A percentile compares a stretch with the other conserved stretches of the same genome.
Evolutionary conservation across 345 rosid genomes (phyloP).

Genomic region (Salix suchowensis): DNA sequence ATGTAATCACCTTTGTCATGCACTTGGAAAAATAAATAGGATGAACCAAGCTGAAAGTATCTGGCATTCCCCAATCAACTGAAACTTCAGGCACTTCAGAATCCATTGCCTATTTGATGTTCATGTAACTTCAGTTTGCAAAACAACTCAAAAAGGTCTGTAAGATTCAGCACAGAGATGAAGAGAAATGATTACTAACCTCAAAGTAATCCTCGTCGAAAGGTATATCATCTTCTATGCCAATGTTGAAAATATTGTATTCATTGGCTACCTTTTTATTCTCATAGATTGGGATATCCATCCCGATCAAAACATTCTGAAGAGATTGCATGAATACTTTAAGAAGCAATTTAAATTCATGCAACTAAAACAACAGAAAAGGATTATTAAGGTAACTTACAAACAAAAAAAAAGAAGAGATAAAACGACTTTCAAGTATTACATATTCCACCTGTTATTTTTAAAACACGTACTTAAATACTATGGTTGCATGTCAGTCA

Average conservation of each 20-base stretch:
- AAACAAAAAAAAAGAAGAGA: not conserved
- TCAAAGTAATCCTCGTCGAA: constrained; percentile 69
- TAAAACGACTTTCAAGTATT: not conserved
- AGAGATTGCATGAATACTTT: constrained; percentile 12
- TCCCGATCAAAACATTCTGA: constrained; percentile 82
- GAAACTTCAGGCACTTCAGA: constrained; percentile 56
- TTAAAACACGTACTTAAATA: not conserved
- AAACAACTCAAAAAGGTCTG: not conserved
- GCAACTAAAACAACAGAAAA: not conserved
- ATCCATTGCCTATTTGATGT: constrained; percentile 53
- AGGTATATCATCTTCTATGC: constrained; percentile 38
- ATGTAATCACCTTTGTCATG: constrained; percentile 61
- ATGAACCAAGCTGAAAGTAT: constrained; percentile 58
- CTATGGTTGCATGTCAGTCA: not conserved
- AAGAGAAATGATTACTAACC: constrained; percentile 41
- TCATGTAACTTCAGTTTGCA: constrained; percentile 10
- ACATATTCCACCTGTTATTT: not conserved
- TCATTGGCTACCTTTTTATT: constrained; percentile 47
- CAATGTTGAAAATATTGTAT: constrained; percentile 43
- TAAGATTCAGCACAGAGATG: constrained; percentile 6
- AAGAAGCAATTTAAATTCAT: not conserved
- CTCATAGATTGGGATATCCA: constrained; percentile 61
- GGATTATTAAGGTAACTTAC: not conserved
- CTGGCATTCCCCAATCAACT: constrained; percentile 94
- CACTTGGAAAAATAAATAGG: constrained; percentile 87